Conservation (phyloP, 2,329 filamentous ascomycete species). For the Graphilbum sp. region DNA sequence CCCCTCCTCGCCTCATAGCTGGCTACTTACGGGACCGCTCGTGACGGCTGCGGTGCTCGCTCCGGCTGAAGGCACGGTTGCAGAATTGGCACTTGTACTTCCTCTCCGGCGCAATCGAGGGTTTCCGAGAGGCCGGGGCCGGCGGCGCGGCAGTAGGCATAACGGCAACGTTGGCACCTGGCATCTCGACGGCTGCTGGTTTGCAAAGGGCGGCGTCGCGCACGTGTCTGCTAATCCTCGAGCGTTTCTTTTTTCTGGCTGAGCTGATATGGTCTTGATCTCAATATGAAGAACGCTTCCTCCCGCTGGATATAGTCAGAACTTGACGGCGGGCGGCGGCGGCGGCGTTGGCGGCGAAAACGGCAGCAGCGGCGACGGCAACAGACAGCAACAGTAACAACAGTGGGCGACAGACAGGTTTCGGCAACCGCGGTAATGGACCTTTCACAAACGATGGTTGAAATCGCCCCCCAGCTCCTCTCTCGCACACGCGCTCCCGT, state of each 20-base stretch:
- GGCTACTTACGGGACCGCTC: conserved; percentile 98
- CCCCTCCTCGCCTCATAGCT: too few relatives aligned
- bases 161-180: conserved; percentile 51
- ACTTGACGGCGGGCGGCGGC: conserved; percentile 9
- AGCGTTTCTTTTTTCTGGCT: too few relatives aligned
- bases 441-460: conserved; percentile 39
- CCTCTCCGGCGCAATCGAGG: conserved; percentile 69
- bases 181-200: conserved; percentile 37
- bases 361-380: conserved; percentile 15
- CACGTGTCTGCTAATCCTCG: too few relatives aligned
- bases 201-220: conserved; percentile 11
- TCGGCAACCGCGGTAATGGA: conserved; percentile 15
- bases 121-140: conserved; percentile 58
- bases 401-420: conserved; percentile 12
- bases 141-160: conserved; percentile 48
- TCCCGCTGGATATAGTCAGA: not conserved
- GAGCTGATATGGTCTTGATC: too few relatives aligned
- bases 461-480: conserved; percentile 37
- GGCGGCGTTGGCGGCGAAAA: conserved; percentile 9
- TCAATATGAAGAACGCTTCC: too few relatives aligned
- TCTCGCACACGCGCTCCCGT: conserved; percentile 49
- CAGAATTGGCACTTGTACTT: conserved; percentile 99
- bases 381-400: conserved; percentile 7
- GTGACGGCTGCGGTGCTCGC: conserved; percentile 91
- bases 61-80: conserved; percentile 90